Evolutionary conservation across 164 flowering plant genomes (phyloP), one percentile per base, ranked within the genome.

Genomic region (Liriodendron chinense): DNA sequence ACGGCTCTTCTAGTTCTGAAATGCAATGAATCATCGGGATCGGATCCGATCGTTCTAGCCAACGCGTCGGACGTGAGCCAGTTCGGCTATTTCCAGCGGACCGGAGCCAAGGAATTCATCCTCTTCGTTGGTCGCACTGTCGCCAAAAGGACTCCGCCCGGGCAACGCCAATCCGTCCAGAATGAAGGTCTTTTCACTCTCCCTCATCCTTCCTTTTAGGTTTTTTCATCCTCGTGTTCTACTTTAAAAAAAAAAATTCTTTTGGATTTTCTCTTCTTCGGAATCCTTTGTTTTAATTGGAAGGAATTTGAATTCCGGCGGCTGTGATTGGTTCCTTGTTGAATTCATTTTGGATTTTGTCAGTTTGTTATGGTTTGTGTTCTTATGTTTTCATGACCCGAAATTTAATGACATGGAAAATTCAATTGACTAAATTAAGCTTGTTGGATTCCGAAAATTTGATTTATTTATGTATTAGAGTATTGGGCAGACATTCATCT

Each of bases 141-240:
- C 48, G 85, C 85, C 56, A 76, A 73, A 47, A 71, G 85, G 24
- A 83, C 85, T 2, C 78, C 85, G 2, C 83, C 83, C 1, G 76
- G 72, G 9, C 85, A 83, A 68, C 77, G 85, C 57, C 85, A 83
- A 69, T 83, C 85, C n/a, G 81, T 83, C 61, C 80, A 80, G 69
- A 83, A 80, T 59, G 85, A 83, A 78, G 83, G 85, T 83, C 16
- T 9, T 21, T 7, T 18, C 2, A 6, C 47, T 59, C 50, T 75
- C 10, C 56, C 7, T 59, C 48, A n/a, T 67, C 9, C 25, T 5
- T 1, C 10, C 26, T 53, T 28, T 34, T 34, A 34, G 43, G 0
- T 3, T 34, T 34, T 34, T 34, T 34, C 43, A 34, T 34, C 43
- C 43, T 34, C 0, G 43, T 34, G 48, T 24, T 28, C 0, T 12